These are phyloP conservation scores for Linderina pennispora DNA, from an alignment of 192 early-diverging fungal species.

Conservation along the genomic window DNA sequence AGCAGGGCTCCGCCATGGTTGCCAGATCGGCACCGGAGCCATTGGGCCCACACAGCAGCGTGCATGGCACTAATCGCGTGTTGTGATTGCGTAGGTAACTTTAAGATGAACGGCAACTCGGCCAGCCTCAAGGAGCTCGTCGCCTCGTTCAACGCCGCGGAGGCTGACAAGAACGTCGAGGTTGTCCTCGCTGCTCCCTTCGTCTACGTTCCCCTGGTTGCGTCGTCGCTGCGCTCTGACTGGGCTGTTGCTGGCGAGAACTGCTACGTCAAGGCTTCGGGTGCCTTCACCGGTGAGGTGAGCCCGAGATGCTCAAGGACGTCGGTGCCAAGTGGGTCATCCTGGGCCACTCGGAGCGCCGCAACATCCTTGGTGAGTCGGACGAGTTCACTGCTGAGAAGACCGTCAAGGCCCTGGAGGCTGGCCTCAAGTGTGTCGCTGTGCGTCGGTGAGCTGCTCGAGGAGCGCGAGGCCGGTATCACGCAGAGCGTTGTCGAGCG, in stretches of 20 bases:
- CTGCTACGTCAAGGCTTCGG: constrained; percentile 75
- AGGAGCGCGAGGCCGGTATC: constrained; percentile 84
- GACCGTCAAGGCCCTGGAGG: constrained; percentile 76
- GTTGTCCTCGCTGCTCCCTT: constrained; percentile 95
- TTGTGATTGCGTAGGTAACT: too few relatives aligned
- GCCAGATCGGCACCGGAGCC: too few relatives aligned
- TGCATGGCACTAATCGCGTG: too few relatives aligned
- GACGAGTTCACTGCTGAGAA: constrained; percentile 90
- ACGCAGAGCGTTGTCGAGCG: constrained; percentile 84
- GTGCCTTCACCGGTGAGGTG: constrained; percentile 98
- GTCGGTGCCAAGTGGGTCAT: constrained; percentile 93
- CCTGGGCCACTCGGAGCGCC: constrained; percentile 97
- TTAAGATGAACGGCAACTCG: constrained; percentile 97
- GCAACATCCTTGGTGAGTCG: constrained; percentile 84
- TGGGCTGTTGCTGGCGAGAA: constrained; percentile 96
- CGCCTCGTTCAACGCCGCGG: constrained; percentile 67
- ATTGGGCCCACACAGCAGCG: too few relatives aligned
- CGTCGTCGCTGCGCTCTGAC: constrained; percentile 67
- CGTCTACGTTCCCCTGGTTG: constrained; percentile 81
- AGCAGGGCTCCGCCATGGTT: too few relatives aligned
- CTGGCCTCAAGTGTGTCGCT: constrained; percentile 90
- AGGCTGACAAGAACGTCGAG: constrained; percentile 66
- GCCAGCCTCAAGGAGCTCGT: constrained; percentile 70
- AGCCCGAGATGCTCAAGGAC: constrained; percentile 94
- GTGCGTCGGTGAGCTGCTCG: constrained; percentile 93